Evolutionary conservation across 2,329 filamentous ascomycete species (phyloP).

Genomic region (Rhytidhysteron rufulum): DNA sequence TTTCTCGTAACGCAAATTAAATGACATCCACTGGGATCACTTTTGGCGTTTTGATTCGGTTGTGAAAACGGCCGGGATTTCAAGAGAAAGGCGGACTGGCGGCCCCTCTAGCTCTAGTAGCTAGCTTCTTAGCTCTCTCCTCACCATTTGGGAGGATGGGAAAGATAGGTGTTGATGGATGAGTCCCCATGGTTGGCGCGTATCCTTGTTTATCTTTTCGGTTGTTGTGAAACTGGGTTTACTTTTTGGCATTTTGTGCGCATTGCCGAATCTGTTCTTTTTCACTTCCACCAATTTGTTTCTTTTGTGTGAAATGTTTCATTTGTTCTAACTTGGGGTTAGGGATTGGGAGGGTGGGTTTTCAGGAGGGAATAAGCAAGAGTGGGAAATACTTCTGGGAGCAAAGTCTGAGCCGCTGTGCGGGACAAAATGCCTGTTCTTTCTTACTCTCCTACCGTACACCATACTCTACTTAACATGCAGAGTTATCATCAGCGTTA

Average conservation of each 20-base stretch:
- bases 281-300: background rate
- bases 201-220: constrained; percentile 6
- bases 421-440: too few species aligned
- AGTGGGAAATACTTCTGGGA: too few species aligned
- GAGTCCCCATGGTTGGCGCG: background rate
- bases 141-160: constrained; percentile 7
- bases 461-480: too few species aligned
- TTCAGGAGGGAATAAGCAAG: background rate
- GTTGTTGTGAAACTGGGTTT: constrained; percentile 1
- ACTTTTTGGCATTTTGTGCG: background rate
- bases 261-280: constrained; percentile 2
- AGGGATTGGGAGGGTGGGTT: background rate
- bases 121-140: constrained; percentile 20
- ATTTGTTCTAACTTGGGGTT: background rate
- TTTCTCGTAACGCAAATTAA: constrained; percentile 34
- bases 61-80: constrained; percentile 16
- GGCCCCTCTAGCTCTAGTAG: too few species aligned
- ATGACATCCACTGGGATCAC: constrained; percentile 29
- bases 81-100: constrained; percentile 27
- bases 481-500: too few species aligned
- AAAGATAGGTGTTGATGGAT: constrained; percentile 18
- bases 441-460: too few species aligned
- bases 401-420: constrained; percentile 4
- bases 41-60: constrained; percentile 29
- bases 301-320: constrained; percentile 3